Percentiles rank a stretch among this genome's conserved stretches.
Conservation (phyloP, 1,284 basidiomycete genomes). For the Naganishia liquefaciens region DNA sequence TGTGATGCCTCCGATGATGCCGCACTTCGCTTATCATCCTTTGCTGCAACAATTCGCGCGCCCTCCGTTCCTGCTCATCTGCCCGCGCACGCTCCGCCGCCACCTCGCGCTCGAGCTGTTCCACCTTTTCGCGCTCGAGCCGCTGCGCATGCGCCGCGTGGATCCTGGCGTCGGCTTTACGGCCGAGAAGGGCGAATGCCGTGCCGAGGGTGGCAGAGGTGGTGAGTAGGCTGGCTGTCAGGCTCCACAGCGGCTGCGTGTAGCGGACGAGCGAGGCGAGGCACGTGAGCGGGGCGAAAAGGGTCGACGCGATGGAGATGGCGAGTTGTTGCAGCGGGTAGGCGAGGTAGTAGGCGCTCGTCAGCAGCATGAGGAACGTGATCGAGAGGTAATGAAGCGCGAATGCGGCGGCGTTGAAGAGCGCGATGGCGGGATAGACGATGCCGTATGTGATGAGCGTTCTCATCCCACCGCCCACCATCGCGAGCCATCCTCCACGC, state of each 20-base stretch:
- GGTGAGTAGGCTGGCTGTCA: slow-evolving; percentile 1
- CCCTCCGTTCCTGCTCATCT: slow-evolving; percentile 19
- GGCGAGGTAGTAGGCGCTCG: slow-evolving; percentile 20
- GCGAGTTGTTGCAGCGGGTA: slow-evolving; percentile 17
- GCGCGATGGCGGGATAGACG: slow-evolving; percentile 68
- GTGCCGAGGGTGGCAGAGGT: slow-evolving; percentile 9
- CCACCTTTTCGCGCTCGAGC: slow-evolving; percentile 1
- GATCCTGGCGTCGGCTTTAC: slow-evolving; percentile 2
- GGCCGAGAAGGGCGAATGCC: slow-evolving; percentile 6
- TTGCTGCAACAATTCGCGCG: not conserved
- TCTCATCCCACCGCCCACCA: not conserved
- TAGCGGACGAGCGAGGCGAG: slow-evolving; percentile 1
- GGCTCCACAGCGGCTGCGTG: slow-evolving; percentile 17
- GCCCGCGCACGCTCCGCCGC: not conserved
- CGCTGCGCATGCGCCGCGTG: slow-evolving; percentile 1
- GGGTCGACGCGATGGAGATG: slow-evolving; percentile 5
- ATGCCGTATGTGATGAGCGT: slow-evolving; percentile 10
- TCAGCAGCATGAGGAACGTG: slow-evolving; percentile 22
- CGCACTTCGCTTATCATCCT: not conserved
- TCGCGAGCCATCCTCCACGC: slow-evolving; percentile 11
- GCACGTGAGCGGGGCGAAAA: slow-evolving; percentile 1
- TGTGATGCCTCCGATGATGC: not conserved
- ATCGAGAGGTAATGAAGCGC: slow-evolving; percentile 61
- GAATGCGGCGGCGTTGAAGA: slow-evolving; percentile 98
- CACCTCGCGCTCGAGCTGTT: slow-evolving; percentile 11